Base-by-base conservation (phyloP, 148 eudicot genomes). In the Heliamphora exappendiculata region DNA sequence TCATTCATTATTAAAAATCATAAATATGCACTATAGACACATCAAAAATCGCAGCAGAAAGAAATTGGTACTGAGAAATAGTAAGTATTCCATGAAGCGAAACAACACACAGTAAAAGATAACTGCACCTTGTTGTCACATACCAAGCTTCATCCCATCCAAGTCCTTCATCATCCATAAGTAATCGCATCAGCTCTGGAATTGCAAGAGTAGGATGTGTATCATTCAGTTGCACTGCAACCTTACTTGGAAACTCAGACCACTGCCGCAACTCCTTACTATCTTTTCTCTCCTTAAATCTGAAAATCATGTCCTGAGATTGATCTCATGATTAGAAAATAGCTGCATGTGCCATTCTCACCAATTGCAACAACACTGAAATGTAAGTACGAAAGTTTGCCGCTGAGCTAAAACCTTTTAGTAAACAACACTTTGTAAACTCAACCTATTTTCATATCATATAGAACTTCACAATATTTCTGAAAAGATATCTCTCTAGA, bases 71-170 rank as follows among this genome's bases (percentile, higher is more conserved):
- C 62, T 16, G 4, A 51, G 44, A 57, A 19, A 70, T 19, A 41
- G 31, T 29, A 41, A 33, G 59, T 34, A 73, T 31, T 26, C 45
- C 58, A 31, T 24, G 37, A 31, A 70, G 16, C 49, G 47, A 47
- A 20, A 36, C 31, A 19, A 49, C 45, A 28, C 11, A 66, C 29
- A 31, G 29, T 65, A 17, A 55, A 2, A 31, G 3, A 67, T 29
- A 55, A 55, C 26, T 59, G 60, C 58, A 91, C 99, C 83, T 95
- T 74, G 87, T 81, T 22, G 94, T 92, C 68, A 95, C 88, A 82
- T 84, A 85, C 99, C 99, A 96, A 76, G 99, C 98, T 79, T 96
- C 97, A 83, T 96, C 99, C 99, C 99, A 96, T 66, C 98, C 97
- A 81, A 96, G 94, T 79, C 90, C 91, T 88, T 96, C 97, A 10